phyloP scores from a whole-genome alignment of 139 green algal genomes.

The Dunaliella primolecta region DNA sequence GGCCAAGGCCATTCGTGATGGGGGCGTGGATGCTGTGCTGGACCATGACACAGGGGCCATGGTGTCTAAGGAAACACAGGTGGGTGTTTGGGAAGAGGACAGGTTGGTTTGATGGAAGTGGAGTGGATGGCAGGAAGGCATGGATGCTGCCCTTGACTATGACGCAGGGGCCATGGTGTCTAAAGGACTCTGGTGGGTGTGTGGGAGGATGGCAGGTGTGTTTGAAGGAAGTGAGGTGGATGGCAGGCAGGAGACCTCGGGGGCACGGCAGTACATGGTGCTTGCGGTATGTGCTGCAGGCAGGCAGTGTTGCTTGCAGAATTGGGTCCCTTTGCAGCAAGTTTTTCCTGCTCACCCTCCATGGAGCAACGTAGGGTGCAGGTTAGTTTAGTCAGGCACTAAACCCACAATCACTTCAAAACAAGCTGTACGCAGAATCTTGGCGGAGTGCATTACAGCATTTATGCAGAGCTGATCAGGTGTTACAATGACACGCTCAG shows the following conservation, averaged over 20 bases:
- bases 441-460: no score
- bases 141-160: slow-evolving; percentile 80
- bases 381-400: no score
- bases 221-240: neutral
- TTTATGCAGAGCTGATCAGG: no score
- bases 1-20: slow-evolving; percentile 90
- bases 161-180: slow-evolving; percentile 64
- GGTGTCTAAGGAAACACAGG: slow-evolving; percentile 61
- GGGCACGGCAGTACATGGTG: no score
- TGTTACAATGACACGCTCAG: no score
- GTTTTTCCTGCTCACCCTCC: no score
- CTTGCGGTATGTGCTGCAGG: no score
- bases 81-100: neutral
- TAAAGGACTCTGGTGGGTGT: slow-evolving; percentile 46
- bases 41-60: slow-evolving; percentile 78
- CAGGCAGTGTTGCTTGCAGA: no score
- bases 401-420: no score
- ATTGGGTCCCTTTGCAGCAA: no score
- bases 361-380: no score
- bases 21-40: slow-evolving; percentile 85
- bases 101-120: neutral
- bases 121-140: neutral
- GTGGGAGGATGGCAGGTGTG: neutral
- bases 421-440: no score
- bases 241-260: neutral